Base-by-base conservation (phyloP, 148 eudicot genomes). In the Spergularia marina region DNA sequence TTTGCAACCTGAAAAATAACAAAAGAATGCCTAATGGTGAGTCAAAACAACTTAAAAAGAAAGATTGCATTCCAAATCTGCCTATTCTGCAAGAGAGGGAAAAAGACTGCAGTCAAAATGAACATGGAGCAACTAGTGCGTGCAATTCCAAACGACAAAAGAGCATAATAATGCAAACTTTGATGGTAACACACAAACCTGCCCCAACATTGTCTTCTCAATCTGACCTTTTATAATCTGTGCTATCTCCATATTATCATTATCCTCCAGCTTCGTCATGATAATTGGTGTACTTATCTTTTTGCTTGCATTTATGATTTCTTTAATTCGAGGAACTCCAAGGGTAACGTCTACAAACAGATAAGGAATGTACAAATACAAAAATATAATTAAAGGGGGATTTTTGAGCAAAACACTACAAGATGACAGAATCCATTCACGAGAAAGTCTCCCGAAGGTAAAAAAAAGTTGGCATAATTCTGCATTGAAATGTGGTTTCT, bases 281-380 rank as follows among this genome's bases (percentile, higher is more conserved):
- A 95, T 90, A 76, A 95, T 79, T 55, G 99, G 99, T 9, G 99
- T 95, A 58, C 91, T 92, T 76, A 95, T 95, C 65, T 84, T 92
- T 85, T 95, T 92, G 77, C 94, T 86, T 25, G 92, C 97, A 77
- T 85, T 81, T 57, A 95, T 90, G 60, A 95, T 92, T 87, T 95
- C 99, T 79, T 89, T 92, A 68, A 92, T 90, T 75, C 97, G 91
- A 83, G 99, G 99, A 76, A 95, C 99, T 82, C 99, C 98, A 77
- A 89, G 92, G 57, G 99, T 95, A 62, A 95, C 97, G 90, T 95
- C 98, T 95, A 77, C 54, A 74, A n/a, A 76, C 55, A 80, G 82
- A 89, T 79, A 86, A 90, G 93, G 83, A 78, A 51, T 58, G 17
- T 49, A 74, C 65, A 44, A 65, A 81, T 41, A 70, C 61, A 30